Percentiles rank a stretch among this genome's conserved stretches.
Conservation (phyloP, 148 eudicot genomes). For the Vaccinium darrowii region DNA sequence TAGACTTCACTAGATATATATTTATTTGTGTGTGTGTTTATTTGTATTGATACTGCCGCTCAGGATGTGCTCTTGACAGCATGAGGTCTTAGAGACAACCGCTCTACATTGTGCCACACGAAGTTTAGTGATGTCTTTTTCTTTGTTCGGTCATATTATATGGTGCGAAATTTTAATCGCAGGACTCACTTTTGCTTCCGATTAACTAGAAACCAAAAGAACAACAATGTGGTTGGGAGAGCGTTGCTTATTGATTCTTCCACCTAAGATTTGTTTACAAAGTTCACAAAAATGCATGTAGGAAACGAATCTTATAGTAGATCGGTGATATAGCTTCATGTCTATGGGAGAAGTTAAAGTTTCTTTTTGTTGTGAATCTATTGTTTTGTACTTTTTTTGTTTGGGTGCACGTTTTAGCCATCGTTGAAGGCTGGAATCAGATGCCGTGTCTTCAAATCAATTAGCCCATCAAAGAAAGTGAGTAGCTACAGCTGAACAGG, state of each 20-base stretch:
- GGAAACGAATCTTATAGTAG: background rate
- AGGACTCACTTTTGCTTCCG: background rate
- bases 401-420: background rate
- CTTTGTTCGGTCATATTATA: background rate
- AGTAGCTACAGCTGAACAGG: background rate
- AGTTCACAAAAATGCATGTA: background rate
- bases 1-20: background rate
- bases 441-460: background rate
- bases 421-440: background rate
- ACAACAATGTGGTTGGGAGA: background rate
- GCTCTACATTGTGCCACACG: background rate
- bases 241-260: background rate
- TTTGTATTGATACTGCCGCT: background rate
- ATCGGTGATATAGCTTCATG: background rate
- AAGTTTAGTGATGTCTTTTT: background rate
- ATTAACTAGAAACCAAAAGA: background rate
- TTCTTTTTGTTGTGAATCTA: background rate
- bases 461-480: background rate
- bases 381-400: background rate
- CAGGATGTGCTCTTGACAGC: background rate
- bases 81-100: background rate
- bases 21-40: background rate
- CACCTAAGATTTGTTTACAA: background rate
- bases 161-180: background rate
- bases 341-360: background rate